Base-by-base conservation (phyloP, 2,329 filamentous ascomycete genomes). In the Pseudogymnoascus sp. region DNA sequence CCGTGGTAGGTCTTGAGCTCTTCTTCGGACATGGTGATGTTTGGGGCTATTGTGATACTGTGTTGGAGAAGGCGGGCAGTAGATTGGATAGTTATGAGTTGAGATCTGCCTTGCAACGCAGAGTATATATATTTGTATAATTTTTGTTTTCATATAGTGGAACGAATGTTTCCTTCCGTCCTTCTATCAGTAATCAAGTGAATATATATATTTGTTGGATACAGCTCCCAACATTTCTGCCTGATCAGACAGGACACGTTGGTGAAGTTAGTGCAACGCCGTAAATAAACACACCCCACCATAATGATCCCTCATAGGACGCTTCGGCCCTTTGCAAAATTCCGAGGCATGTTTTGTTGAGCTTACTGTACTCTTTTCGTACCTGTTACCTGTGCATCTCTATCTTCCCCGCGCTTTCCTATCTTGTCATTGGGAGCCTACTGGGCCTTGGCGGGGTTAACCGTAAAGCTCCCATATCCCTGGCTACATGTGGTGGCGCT, bases 1-100 rank as follows among this genome's bases (percentile, higher is more conserved):
- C 57, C 57, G 8, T 37, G 9, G 57, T 58, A 38, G 33, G 22
- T 38, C 37, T 58, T 58, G 47, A 35, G n/a, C 47, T 54, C 47
- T 14, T 54, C 47, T 54, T 33, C 47, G 3, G 47, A 35, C 47
- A 54, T 54, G 47, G 9, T 30, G 47, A 33, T 16, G 2, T 18
- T 20, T 54, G 43, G 14, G n/a, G 43, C 2, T 50, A 30, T 30
- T 28, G 25, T 50, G 43, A 50, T 50, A 30, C n/a, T 30, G 8
- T 18, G 8, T 30, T 30, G 25, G 25, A 14, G n/a, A 33, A 54
- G 47, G 47, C 47, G 18, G 25, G 47, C n/a, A 54, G 12, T 33
- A 4, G n/a, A 14, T 14, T 54, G 5, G 3, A 33, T 14, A 14
- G 28, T 8, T 35, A 16, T 12, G n/a, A n/a, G 18, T 54, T 9